phyloP scores from a whole-genome alignment of 352 stramenopile species.

The Blastocystis sp. region DNA sequence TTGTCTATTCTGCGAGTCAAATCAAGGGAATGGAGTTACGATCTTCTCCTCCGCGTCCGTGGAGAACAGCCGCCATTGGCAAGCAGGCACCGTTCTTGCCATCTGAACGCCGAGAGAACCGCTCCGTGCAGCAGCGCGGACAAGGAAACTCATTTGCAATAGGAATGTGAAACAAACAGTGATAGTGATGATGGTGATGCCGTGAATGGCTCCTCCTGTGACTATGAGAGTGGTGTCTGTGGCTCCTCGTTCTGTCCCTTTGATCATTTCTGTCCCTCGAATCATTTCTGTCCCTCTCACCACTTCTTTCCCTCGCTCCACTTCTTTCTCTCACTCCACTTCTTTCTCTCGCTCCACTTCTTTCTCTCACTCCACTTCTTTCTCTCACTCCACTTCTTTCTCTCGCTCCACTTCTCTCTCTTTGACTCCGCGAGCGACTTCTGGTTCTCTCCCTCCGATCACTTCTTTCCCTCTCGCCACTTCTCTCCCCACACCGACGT shows the following conservation, averaged over 20 bases:
- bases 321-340: not conserved
- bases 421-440: not conserved
- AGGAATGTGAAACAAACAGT: conserved; percentile 1
- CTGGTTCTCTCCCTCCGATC: not conserved
- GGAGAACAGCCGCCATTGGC: not conserved
- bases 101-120: not conserved
- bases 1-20: conserved; percentile 18
- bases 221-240: not conserved
- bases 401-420: no score
- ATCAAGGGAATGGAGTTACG: not conserved
- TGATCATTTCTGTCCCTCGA: not conserved
- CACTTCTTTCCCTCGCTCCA: not conserved
- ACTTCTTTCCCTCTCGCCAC: not conserved
- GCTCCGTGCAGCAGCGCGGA: not conserved
- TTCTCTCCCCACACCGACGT: not conserved
- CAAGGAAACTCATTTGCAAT: not conserved
- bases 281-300: not conserved
- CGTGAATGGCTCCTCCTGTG: not conserved
- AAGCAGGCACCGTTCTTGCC: not conserved
- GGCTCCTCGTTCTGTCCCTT: not conserved
- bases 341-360: not conserved
- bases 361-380: not conserved
- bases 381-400: not conserved
- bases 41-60: conserved; percentile 28
- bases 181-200: conserved; percentile 6